phyloP scores from a whole-genome alignment of 805 yeast species.

The Cephaloascus fragrans region DNA sequence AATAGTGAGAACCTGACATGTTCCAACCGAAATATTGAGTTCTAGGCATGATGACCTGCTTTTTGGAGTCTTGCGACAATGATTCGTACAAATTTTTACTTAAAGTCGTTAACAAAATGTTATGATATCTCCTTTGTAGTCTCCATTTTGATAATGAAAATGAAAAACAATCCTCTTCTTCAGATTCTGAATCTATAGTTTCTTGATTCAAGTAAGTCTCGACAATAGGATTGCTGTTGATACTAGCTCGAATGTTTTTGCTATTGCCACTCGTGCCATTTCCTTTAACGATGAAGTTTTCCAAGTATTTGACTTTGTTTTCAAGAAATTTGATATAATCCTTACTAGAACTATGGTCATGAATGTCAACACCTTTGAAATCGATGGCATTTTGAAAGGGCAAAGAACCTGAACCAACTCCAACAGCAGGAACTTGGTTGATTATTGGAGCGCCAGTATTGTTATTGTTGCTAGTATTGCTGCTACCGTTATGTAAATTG shows the following conservation, averaged over 20 bases:
- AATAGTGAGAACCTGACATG: conserved; percentile 46
- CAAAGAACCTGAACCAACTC: neutral
- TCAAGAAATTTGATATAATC: conserved; percentile 25
- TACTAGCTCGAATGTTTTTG: too few species aligned
- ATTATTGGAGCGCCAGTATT: neutral
- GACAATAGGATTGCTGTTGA: neutral
- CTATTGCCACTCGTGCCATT: too few species aligned
- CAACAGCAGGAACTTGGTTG: neutral
- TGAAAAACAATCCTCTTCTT: conserved; percentile 12
- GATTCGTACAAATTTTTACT: conserved; percentile 21
- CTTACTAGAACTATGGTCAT: neutral
- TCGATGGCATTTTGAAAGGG: conserved; percentile 4
- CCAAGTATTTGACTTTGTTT: conserved; percentile 28
- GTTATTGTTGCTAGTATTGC: neutral
- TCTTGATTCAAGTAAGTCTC: too few species aligned
- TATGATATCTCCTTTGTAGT: conserved; percentile 35
- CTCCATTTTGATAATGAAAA: conserved; percentile 33
- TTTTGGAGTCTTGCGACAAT: conserved; percentile 21
- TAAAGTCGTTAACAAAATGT: conserved; percentile 26
- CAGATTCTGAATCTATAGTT: neutral
- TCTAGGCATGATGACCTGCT: conserved; percentile 35
- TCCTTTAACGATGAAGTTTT: conserved; percentile 13
- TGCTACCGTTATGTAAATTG: conserved; percentile 2
- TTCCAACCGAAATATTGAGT: conserved; percentile 61
- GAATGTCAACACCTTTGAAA: conserved; percentile 4